Evolutionary conservation across 805 yeast species (phyloP), one percentile per base, ranked within the genome.

Genomic region (Zygosaccharomyces rouxii): DNA sequence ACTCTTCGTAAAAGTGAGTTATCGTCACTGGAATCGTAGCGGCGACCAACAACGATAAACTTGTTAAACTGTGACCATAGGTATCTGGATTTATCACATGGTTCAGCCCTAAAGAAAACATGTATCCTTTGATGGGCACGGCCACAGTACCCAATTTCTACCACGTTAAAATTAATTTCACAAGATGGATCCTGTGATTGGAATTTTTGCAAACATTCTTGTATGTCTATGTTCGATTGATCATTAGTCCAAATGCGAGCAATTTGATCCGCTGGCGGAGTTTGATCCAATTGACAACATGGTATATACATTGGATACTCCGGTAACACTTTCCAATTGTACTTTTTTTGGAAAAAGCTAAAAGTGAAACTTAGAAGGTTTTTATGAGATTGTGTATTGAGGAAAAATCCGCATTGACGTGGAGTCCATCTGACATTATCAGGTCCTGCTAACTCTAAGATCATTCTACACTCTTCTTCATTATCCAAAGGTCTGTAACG

Each of bases 241-340:
- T 52, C 44, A 30, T 55, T 51, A 7, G 52, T 38, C 50, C 51
- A 55, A 13, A 57, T 48, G 29, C 49, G 50, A 2, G 52, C 52
- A 7, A 56, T 38, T 39, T 55, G 57, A 11, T 19, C 28, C 16
- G 28, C 31, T 10, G 52, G 49, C 6, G 48, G 44, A 13, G 28
- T 38, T 3, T 40, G 23, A n/a, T 53, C 55, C 23, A 54, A 41
- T 19, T 44, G 30, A 2, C 46, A 18, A 29, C 55, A 47, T 3
- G 61, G 62, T 6, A 59, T 54, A 33, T 52, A 53, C 41, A 55
- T 38, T 7, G 62, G 62, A 23, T 55, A 55, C 19, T 55, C 54
- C 13, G 52, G 51, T 7, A 55, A 21, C 31, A 47, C 45, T 30
- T 47, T 51, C 38, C 35, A 42, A 22, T 31, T 41, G 23, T 44